Conservation (phyloP, 2,329 filamentous ascomycete species). For the Bertia moriformis region DNA sequence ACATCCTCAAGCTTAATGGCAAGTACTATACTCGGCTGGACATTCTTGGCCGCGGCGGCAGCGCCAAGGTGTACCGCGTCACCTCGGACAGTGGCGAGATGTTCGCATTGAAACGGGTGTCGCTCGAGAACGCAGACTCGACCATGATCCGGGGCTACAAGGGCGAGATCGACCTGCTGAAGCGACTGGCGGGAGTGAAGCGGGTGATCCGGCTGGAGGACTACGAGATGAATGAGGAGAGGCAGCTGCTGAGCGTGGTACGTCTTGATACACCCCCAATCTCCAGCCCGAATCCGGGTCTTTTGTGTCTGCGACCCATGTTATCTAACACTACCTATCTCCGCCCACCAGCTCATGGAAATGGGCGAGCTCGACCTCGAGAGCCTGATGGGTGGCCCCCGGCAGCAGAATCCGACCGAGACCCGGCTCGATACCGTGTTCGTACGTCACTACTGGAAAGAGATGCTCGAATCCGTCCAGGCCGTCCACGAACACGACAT, state of each 20-base stretch:
- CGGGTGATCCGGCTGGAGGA: constrained; percentile 83
- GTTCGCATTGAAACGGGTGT: constrained; percentile 84
- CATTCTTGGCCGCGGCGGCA: constrained; percentile 81
- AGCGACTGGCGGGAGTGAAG: constrained; percentile 69
- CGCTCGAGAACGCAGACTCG: constrained; percentile 79
- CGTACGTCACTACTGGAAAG: constrained; percentile 96
- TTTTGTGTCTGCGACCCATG: constrained; percentile 1
- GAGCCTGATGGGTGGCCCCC: constrained; percentile 59
- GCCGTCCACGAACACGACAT: constrained; percentile 82
- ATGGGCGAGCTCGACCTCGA: constrained; percentile 89
- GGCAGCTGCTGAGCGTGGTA: constrained; percentile 74
- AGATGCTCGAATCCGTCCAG: constrained; percentile 92
- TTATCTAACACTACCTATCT: not conserved
- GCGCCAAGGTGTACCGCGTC: constrained; percentile 86
- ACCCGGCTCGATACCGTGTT: constrained; percentile 75
- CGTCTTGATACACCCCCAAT: constrained; percentile 16
- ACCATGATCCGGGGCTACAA: constrained; percentile 73
- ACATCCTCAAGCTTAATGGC: constrained; percentile 76
- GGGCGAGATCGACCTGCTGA: constrained; percentile 84
- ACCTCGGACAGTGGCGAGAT: constrained; percentile 95
- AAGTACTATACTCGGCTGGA: constrained; percentile 83
- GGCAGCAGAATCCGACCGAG: constrained; percentile 56
- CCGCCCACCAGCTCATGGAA: constrained; percentile 96
- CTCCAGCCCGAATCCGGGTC: constrained; percentile 8
- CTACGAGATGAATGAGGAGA: constrained; percentile 85